Conservation (phyloP, 768 basidiomycete species). For the Clathrus columnatus region DNA sequence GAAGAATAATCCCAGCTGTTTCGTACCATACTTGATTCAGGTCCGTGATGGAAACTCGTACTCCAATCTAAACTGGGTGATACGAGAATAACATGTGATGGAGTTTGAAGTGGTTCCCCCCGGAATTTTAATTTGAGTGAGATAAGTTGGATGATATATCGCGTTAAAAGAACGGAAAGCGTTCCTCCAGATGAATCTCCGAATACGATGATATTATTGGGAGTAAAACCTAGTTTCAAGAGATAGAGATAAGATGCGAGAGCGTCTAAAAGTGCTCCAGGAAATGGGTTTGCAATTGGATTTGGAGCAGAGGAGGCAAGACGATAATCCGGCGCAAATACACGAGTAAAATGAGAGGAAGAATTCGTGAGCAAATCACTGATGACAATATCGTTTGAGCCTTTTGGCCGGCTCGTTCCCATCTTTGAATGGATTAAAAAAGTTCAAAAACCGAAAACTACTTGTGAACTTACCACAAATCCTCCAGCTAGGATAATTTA, state of each 20-base stretch:
- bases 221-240: slow-evolving; percentile 23
- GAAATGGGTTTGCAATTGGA: slow-evolving; percentile 50
- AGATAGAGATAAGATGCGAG: slow-evolving; percentile 69
- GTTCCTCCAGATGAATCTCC: slow-evolving; percentile 18
- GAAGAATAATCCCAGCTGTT: no score
- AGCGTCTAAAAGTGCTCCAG: slow-evolving; percentile 65
- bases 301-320: slow-evolving; percentile 40
- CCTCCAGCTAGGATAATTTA: slow-evolving; percentile 17
- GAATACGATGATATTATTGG: slow-evolving; percentile 12
- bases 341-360: slow-evolving; percentile 34
- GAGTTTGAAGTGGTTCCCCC: no score
- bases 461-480: slow-evolving; percentile 12
- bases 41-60: no score
- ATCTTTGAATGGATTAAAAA: neutral
- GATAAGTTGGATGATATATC: slow-evolving; percentile 30
- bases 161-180: slow-evolving; percentile 24
- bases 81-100: no score
- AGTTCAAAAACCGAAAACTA: slow-evolving; percentile 10
- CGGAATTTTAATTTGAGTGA: no score
- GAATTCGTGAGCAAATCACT: no score
- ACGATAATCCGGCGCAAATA: slow-evolving; percentile 65
- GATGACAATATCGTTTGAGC: no score
- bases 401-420: neutral
- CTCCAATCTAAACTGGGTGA: no score
- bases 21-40: no score